phyloP scores from a whole-genome alignment of 345 rosid genomes.

The Mallotus nudiflorus region DNA sequence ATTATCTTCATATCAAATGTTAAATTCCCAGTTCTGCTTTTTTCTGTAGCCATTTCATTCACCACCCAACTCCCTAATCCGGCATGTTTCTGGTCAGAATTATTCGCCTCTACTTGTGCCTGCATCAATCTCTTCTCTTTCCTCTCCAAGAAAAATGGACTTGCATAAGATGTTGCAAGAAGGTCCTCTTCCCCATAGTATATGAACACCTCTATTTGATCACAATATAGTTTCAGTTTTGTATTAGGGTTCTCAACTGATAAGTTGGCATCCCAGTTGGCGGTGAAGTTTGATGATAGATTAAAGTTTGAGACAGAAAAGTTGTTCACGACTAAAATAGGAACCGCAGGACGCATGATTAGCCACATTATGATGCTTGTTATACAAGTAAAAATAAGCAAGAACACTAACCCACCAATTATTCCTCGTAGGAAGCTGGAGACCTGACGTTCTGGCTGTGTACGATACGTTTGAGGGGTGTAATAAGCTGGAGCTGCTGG shows the following conservation, averaged over 20 bases:
- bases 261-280: slow-evolving; percentile 47
- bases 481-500: slow-evolving; percentile 46
- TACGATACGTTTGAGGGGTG: slow-evolving; percentile 21
- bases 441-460: slow-evolving; percentile 14
- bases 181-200: slow-evolving; percentile 33
- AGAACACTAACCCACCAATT: slow-evolving; percentile 32
- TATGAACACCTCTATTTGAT: slow-evolving; percentile 49
- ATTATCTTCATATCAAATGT: slow-evolving; percentile 28
- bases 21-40: slow-evolving; percentile 23
- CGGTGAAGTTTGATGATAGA: slow-evolving; percentile 28
- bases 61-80: slow-evolving; percentile 17
- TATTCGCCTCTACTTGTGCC: slow-evolving; percentile 2
- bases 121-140: slow-evolving; percentile 4
- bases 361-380: slow-evolving; percentile 55
- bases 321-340: slow-evolving; percentile 46
- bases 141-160: slow-evolving; percentile 21
- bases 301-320: slow-evolving; percentile 52
- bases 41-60: slow-evolving; percentile 27
- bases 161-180: slow-evolving; percentile 23
- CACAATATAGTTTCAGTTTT: slow-evolving; percentile 54
- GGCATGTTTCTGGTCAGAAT: background rate
- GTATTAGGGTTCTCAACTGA: slow-evolving; percentile 66
- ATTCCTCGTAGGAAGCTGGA: slow-evolving; percentile 41
- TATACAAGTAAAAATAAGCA: slow-evolving; percentile 34
- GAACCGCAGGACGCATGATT: slow-evolving; percentile 54